Evolutionary conservation across 2,329 filamentous ascomycete species (phyloP), one percentile per base, ranked within the genome.

Genomic region (Macroventuria anomochaeta): DNA sequence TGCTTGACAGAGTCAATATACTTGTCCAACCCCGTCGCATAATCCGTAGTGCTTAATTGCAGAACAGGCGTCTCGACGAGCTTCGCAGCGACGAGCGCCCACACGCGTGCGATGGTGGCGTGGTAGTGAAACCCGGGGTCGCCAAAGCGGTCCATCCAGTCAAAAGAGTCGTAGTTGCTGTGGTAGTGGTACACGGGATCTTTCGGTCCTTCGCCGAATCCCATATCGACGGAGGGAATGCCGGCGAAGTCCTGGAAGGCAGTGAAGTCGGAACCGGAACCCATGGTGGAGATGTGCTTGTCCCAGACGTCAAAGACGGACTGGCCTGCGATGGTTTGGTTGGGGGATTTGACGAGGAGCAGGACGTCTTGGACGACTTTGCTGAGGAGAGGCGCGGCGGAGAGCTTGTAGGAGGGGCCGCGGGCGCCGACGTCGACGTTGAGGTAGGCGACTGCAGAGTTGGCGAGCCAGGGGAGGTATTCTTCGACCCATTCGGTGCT

Each of bases 401-500:
- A 78, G 13, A 85, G 83, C 2, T 67, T 64, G 67, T 95, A 91
- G n/a, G 79, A 52, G 0, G 84, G 82, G 0, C 91, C 90, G 5
- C 79, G 71, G 3, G 88, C 83, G 25, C 88, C 90, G 5, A 91
- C 86, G 64, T 96, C 93, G 50, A 96, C 85, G 72, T 96, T 96
- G 58, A 96, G 75, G 68, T 96, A 96, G 8, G 91, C 91, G 13
- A 96, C 83, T 51, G 87, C 88, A 33, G 88, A 82, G 3, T 81
- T 80, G 2, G 82, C 81, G 11, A 96, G 82, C 91, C 91, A 96
- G 0, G 90, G 88, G 0, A 96, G 76, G 65, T 90, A 91, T 62
- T 96, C 91, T 70, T 96, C 92, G 0, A 96, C 91, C 91, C 92
- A 96, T 70, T 96, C 93, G 0, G 93, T 96, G 46, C 88, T 91